Conservation (phyloP, 805 yeast genomes). For the Priceomyces castillae region DNA sequence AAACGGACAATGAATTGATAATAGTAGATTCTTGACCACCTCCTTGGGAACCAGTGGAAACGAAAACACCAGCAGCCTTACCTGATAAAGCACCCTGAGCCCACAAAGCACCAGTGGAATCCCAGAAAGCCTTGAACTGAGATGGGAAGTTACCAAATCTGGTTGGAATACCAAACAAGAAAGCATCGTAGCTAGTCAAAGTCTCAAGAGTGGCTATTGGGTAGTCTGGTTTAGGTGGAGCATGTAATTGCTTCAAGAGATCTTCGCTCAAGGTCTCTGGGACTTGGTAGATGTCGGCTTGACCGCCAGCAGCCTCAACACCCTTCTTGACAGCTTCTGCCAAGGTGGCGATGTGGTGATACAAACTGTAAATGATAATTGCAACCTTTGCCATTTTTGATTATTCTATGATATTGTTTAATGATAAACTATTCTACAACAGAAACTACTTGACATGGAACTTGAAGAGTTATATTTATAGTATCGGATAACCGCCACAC, state of each 20-base stretch:
- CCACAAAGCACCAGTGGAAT: conserved; percentile 78
- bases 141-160: conserved; percentile 81
- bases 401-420: neutral
- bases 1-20: conserved; percentile 58
- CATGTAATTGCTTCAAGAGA: conserved; percentile 54
- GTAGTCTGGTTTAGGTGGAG: conserved; percentile 48
- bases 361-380: conserved; percentile 61
- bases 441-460: no score
- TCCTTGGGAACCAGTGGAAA: conserved; percentile 70
- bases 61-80: conserved; percentile 71
- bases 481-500: no score
- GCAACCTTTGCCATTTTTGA: conserved; percentile 37
- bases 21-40: conserved; percentile 82
- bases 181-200: conserved; percentile 68
- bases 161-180: conserved; percentile 82
- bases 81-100: conserved; percentile 68
- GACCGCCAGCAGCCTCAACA: conserved; percentile 61
- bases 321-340: conserved; percentile 72
- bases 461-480: no score
- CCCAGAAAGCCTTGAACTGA: conserved; percentile 76
- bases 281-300: conserved; percentile 71
- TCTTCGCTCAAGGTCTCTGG: conserved; percentile 70
- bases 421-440: neutral
- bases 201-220: conserved; percentile 64
- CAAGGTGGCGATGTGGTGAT: conserved; percentile 69